A percentile compares a stretch with the other conserved stretches of the same genome.
Evolutionary conservation across 2,329 filamentous ascomycete species (phyloP).

Genomic region (Fusarium caatingaense): DNA sequence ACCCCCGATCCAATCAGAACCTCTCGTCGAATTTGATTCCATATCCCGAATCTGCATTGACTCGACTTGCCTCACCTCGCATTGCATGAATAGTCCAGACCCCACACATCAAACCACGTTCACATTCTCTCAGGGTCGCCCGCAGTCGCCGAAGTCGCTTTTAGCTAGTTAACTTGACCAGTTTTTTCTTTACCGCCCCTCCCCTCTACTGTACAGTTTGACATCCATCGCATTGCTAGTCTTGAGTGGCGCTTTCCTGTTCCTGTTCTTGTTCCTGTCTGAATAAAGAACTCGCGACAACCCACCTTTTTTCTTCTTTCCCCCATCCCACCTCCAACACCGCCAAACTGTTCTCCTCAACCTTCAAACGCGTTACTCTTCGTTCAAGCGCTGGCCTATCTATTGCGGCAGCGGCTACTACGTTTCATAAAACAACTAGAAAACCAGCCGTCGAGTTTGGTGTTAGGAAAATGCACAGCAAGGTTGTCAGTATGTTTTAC

Average conservation of each 20-base stretch:
- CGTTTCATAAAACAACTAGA: conserved; percentile 65
- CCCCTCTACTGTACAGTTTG: neutral
- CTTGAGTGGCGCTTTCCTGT: conserved; percentile 15
- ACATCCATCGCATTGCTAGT: neutral
- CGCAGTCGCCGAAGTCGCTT: conserved; percentile 33
- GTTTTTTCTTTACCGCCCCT: conserved; percentile 27
- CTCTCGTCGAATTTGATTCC: conserved; percentile 31
- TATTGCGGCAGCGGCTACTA: conserved; percentile 74
- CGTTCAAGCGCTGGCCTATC: conserved; percentile 80
- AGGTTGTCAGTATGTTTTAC: conserved; percentile 81
- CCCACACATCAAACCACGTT: conserved; percentile 16
- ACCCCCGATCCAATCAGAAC: conserved; percentile 25
- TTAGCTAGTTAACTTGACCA: neutral
- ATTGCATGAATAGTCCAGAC: conserved; percentile 13
- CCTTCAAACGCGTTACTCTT: conserved; percentile 77
- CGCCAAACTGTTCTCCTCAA: conserved; percentile 94
- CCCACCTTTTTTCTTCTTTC: conserved; percentile 20
- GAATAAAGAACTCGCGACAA: conserved; percentile 33
- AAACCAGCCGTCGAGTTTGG: conserved; percentile 51
- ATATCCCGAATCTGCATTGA: conserved; percentile 21
- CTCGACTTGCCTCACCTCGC: conserved; percentile 2
- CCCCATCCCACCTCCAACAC: conserved; percentile 36
- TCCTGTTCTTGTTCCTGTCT: neutral
- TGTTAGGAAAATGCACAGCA: conserved; percentile 83
- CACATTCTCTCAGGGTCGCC: conserved; percentile 14